Evolutionary conservation across 1,139 yeast genomes (phyloP).

Genomic region (Yamadazyma siamensis): DNA sequence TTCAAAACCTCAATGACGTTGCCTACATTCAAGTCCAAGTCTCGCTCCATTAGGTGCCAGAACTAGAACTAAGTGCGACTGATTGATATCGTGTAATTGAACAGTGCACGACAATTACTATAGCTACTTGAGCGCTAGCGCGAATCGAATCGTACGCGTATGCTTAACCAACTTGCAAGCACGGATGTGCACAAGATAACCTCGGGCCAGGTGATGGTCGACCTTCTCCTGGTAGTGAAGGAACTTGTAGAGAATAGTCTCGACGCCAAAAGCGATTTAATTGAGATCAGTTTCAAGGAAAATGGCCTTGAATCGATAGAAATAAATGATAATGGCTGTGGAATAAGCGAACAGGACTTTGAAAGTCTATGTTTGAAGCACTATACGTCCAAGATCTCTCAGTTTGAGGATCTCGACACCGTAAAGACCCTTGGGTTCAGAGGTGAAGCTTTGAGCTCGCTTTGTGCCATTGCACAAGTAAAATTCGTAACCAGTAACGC

Average conservation of each 20-base stretch:
- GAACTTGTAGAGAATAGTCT: slow-evolving; percentile 85
- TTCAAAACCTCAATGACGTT: slow-evolving; percentile 29
- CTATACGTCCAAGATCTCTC: slow-evolving; percentile 71
- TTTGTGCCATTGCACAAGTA: slow-evolving; percentile 60
- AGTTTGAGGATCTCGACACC: slow-evolving; percentile 52
- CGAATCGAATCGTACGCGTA: slow-evolving; percentile 1
- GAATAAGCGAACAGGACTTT: slow-evolving; percentile 61
- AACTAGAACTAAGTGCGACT: no score
- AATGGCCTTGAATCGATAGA: slow-evolving; percentile 74
- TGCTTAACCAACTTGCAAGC: slow-evolving; percentile 34
- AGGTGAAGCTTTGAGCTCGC: slow-evolving; percentile 80
- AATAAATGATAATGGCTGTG: slow-evolving; percentile 75
- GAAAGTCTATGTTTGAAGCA: slow-evolving; percentile 63
- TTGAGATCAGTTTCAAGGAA: slow-evolving; percentile 65
- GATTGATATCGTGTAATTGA: no score
- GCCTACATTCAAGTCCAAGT: slow-evolving; percentile 24
- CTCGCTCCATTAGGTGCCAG: no score
- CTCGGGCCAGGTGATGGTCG: slow-evolving; percentile 90
- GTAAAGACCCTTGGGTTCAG: slow-evolving; percentile 71
- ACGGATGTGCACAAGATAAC: slow-evolving; percentile 70
- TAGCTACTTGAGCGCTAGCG: not conserved
- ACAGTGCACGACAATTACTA: no score
- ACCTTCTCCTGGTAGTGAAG: slow-evolving; percentile 71
- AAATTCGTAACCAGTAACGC: slow-evolving; percentile 54
- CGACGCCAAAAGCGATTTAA: slow-evolving; percentile 67